Conservation (phyloP, 306 rosid genomes). For the Malus fusca region DNA sequence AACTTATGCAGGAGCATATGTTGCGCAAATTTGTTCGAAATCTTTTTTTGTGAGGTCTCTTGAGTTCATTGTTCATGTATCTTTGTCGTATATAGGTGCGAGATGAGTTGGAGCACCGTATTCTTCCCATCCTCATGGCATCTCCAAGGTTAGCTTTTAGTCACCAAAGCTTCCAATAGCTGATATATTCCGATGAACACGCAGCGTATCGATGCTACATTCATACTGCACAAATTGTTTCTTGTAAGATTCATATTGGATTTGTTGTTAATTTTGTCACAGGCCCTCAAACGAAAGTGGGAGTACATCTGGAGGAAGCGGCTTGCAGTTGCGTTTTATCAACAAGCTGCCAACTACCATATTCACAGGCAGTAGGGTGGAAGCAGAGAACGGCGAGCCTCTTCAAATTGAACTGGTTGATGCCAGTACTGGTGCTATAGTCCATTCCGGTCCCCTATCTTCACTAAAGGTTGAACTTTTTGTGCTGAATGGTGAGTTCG, state of each 20-base stretch:
- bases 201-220: background rate
- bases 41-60: background rate
- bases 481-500: slow-evolving; percentile 43
- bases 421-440: slow-evolving; percentile 24
- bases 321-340: slow-evolving; percentile 35
- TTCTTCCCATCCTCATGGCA: slow-evolving; percentile 1
- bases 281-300: slow-evolving; percentile 24
- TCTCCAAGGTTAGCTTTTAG: slow-evolving; percentile 38
- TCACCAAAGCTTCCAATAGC: background rate
- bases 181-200: background rate
- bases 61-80: background rate
- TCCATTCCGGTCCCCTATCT: slow-evolving; percentile 37
- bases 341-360: slow-evolving; percentile 25
- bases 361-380: slow-evolving; percentile 27
- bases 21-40: background rate
- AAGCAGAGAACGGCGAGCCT: slow-evolving; percentile 16
- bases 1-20: background rate
- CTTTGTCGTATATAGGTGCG: slow-evolving; percentile 33
- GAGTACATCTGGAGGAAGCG: slow-evolving; percentile 33
- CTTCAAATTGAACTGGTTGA: slow-evolving; percentile 39
- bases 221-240: no score
- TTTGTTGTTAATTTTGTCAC: slow-evolving; percentile 13
- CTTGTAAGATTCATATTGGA: background rate
- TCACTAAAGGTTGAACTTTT: slow-evolving; percentile 39
- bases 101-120: slow-evolving; percentile 37